Evolutionary conservation across 2,329 filamentous ascomycete species (phyloP), one percentile per base, ranked within the genome.

Genomic region (Diaporthe sp.): DNA sequence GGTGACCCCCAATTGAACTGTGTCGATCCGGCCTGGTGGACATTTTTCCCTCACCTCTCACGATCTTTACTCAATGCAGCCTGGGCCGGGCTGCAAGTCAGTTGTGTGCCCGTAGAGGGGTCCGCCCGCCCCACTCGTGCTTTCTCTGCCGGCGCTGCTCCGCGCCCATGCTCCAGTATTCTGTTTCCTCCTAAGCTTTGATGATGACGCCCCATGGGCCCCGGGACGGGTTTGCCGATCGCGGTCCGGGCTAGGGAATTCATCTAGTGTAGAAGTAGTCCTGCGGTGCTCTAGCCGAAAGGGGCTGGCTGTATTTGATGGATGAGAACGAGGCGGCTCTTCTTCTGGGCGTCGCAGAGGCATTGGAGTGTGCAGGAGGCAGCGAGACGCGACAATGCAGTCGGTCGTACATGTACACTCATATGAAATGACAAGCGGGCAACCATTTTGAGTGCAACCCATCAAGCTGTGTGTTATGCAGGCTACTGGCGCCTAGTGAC

Each of bases 241-340:
- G 65, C 74, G 74, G 74, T 68, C 69, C 74, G 69, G 42, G 37
- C 65, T 55, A 69, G 34, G 49, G n/a, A 13, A 31, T 53, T 68
- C 39, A 37, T 39, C 37, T 28, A 44, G 42, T 44, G 42, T 44
- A 46, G 15, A 19, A 19, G 15, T 39, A 15, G 22, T 61, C n/a
- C 25, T 28, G 59, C 19, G n/a, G 34, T 42, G 13, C 13, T 19
- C 65, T 55, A 55, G 49, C 15, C 31, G 17, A 28, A 69, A 42
- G 22, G 49, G 53, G 53, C 44, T 49, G 61, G 65, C n/a, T n/a
- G 42, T 53, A 28, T 13, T 12, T 28, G 49, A 22, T 42, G 22
- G 46, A 8, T 25, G n/a, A 19, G n/a, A 28, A 65, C 8, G 15
- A 69, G 31, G 65, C 34, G 13, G 34, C 13, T 49, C 44, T 53